These are phyloP conservation scores for Phlegmacium glaucopus DNA, from an alignment of 768 basidiomycete genomes.

Conservation along the genomic window DNA sequence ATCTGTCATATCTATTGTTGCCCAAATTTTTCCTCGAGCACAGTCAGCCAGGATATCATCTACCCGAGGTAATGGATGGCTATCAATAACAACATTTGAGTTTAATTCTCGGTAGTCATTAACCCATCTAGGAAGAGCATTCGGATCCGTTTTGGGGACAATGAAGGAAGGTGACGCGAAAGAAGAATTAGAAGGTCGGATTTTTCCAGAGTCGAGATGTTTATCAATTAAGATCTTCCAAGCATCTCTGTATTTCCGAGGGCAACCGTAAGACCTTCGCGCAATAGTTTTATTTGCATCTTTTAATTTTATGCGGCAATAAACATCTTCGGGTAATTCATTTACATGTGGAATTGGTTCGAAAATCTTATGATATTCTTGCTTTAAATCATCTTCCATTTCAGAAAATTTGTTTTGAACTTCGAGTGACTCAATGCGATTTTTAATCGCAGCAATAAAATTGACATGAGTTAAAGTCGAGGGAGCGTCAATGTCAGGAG, in stretches of 20 bases:
- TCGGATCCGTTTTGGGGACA: constrained; percentile 29
- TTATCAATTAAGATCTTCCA: constrained; percentile 31
- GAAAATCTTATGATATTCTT: too few relatives aligned
- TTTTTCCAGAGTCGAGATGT: constrained; percentile 28
- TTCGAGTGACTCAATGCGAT: too few relatives aligned
- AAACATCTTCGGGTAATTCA: too few relatives aligned
- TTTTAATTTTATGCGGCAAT: too few relatives aligned
- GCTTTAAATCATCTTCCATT: too few relatives aligned
- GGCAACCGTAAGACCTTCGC: constrained; percentile 26
- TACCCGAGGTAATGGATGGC: constrained; percentile 24
- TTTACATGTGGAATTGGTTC: too few relatives aligned
- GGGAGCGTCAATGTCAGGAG: too few relatives aligned
- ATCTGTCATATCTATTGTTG: constrained; percentile 22
- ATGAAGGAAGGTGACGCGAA: constrained; percentile 36
- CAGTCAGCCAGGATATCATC: constrained; percentile 33
- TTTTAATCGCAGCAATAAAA: too few relatives aligned
- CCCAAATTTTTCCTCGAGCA: constrained; percentile 29
- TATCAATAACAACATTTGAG: constrained; percentile 24
- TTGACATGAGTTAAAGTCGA: too few relatives aligned
- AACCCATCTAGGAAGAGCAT: constrained; percentile 29
- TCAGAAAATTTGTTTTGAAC: too few relatives aligned
- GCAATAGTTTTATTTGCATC: constrained; percentile 19
- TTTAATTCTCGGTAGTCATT: constrained; percentile 33
- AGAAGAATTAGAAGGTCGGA: constrained; percentile 22
- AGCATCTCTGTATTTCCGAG: constrained; percentile 26